phyloP scores from a whole-genome alignment of 1,284 basidiomycete species.

The Tilletiopsis washingtonensis region DNA sequence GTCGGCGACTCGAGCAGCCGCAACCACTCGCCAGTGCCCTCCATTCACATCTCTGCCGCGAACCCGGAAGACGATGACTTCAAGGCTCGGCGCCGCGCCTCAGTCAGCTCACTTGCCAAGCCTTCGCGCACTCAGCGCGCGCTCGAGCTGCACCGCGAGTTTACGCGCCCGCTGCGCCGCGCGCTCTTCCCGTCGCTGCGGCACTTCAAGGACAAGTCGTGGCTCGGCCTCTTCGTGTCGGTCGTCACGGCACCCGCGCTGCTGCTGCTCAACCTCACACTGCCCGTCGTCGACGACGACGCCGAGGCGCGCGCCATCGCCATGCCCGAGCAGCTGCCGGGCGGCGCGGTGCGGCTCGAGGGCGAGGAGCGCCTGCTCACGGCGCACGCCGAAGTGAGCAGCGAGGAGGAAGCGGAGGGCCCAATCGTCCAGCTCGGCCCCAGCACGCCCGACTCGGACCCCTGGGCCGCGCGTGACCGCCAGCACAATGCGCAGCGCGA shows the following conservation, averaged over 20 bases:
- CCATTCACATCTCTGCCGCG: neutral
- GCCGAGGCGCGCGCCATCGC: no score
- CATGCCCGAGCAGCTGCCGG: no score
- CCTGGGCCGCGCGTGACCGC: conserved; percentile 2
- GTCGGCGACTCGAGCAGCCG: no score
- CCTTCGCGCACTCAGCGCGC: neutral
- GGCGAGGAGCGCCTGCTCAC: conserved; percentile 17
- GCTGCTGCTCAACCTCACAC: conserved; percentile 72
- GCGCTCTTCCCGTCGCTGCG: conserved; percentile 79
- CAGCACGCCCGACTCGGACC: neutral
- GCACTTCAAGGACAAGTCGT: conserved; percentile 63
- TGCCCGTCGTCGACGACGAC: conserved; percentile 68
- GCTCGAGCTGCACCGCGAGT: conserved; percentile 4
- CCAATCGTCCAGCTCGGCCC: neutral
- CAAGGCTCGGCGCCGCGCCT: no score
- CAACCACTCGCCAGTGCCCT: neutral
- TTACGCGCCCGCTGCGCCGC: conserved; percentile 2
- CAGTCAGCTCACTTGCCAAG: no score
- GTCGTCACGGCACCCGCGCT: conserved; percentile 80
- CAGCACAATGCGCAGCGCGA: conserved; percentile 18
- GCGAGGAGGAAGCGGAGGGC: conserved; percentile 12
- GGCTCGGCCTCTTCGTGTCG: conserved; percentile 65
- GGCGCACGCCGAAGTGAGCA: neutral
- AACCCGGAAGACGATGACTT: no score
- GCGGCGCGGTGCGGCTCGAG: conserved; percentile 35